Conservation (phyloP, 305 asterid species). For the Fraxinus baroniana region DNA sequence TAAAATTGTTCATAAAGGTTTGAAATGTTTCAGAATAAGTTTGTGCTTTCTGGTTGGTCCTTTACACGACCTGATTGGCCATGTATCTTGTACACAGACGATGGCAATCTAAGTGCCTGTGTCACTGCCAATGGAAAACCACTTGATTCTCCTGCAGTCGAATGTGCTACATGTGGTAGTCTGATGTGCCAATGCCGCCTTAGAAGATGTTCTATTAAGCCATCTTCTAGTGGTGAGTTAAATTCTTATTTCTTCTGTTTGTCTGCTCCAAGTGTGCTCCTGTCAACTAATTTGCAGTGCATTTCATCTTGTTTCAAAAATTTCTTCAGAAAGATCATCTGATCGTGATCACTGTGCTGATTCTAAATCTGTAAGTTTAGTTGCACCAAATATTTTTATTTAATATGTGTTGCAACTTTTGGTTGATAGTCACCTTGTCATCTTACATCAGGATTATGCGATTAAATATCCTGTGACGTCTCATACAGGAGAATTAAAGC, state of each 20-base stretch:
- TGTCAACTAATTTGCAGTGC: neutral
- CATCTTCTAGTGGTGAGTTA: slow-evolving; percentile 53
- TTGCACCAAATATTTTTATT: slow-evolving; percentile 20
- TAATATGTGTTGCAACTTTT: slow-evolving; percentile 4
- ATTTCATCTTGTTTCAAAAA: slow-evolving; percentile 28
- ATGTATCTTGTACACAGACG: slow-evolving; percentile 35
- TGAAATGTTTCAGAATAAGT: slow-evolving; percentile 24
- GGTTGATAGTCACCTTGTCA: slow-evolving; percentile 17
- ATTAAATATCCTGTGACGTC: slow-evolving; percentile 25
- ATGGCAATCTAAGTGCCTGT: slow-evolving; percentile 32
- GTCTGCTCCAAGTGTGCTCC: neutral
- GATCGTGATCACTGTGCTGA: slow-evolving; percentile 22
- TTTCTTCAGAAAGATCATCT: slow-evolving; percentile 36
- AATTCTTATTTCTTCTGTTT: neutral
- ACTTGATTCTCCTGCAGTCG: slow-evolving; percentile 32
- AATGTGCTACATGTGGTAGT: slow-evolving; percentile 35
- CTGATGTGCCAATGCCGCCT: slow-evolving; percentile 33
- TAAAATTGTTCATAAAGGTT: slow-evolving; percentile 45
- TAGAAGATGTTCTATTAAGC: slow-evolving; percentile 29
- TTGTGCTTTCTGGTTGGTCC: slow-evolving; percentile 32
- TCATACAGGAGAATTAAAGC: slow-evolving; percentile 24
- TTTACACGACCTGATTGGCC: slow-evolving; percentile 35
- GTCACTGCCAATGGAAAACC: slow-evolving; percentile 27
- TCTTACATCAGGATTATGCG: slow-evolving; percentile 33
- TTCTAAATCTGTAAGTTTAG: slow-evolving; percentile 43